A percentile compares a stretch with the other conserved stretches of the same genome.
Evolutionary conservation across 805 yeast species (phyloP).

Genomic region (Wickerhamiella vanderwaltii): DNA sequence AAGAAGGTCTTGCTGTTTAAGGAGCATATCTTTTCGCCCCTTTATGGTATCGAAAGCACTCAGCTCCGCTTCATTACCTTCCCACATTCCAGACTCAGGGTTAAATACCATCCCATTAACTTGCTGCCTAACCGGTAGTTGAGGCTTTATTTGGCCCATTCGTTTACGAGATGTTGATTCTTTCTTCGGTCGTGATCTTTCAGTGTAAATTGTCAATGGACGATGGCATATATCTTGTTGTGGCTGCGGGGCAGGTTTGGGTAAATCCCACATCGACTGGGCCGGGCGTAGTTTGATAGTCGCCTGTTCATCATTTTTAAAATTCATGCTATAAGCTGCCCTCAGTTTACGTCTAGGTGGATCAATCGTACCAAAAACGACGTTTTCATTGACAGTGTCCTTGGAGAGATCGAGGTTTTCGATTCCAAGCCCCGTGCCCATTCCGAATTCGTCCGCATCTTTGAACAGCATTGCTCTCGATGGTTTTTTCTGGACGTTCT

Average conservation of each 20-base stretch:
- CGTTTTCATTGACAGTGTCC: slow-evolving; percentile 19
- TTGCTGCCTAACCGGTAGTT: slow-evolving; percentile 9
- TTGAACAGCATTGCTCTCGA: not conserved
- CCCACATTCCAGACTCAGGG: slow-evolving; percentile 22
- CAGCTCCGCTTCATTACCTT: slow-evolving; percentile 21
- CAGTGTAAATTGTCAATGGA: slow-evolving; percentile 21
- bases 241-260: not conserved
- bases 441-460: slow-evolving; percentile 14
- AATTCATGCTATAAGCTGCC: slow-evolving; percentile 17
- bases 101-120: slow-evolving; percentile 23
- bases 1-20: slow-evolving; percentile 8
- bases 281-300: slow-evolving; percentile 10
- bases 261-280: slow-evolving; percentile 12
- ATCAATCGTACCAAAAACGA: slow-evolving; percentile 16
- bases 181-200: slow-evolving; percentile 13
- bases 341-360: slow-evolving; percentile 6
- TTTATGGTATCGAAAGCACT: slow-evolving; percentile 15
- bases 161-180: not conserved
- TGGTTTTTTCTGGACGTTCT: not conserved
- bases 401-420: slow-evolving; percentile 17
- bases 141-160: slow-evolving; percentile 8
- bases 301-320: not conserved
- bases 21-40: slow-evolving; percentile 16
- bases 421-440: too few relatives aligned
- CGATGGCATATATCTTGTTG: slow-evolving; percentile 13